Evolutionary conservation across 805 yeast genomes (phyloP), one percentile per base, ranked within the genome.

Genomic region (Babjeviella inositovora): DNA sequence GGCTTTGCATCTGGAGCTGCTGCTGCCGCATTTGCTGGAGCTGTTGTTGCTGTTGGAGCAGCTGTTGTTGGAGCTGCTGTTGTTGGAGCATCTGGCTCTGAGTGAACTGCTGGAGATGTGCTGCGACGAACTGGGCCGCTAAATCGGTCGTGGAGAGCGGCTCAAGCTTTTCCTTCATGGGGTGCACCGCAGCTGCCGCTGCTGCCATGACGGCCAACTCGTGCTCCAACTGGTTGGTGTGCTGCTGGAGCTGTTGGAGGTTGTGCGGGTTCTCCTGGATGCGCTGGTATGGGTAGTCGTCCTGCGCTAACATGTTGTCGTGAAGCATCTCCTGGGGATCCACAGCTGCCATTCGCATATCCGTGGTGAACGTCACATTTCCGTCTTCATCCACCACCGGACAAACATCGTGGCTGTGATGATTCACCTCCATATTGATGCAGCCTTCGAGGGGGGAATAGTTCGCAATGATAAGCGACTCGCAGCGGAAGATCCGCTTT

Each of bases 31-130:
- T 8, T 16, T 16, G 12, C 16, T 10, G 8, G 14, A 17, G 9
- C 6, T 17, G 13, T 23, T 14, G 10, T 8, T 9, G 27, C 14
- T n/a, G 17, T 9, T 3, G 10, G n/a, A 7, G 15, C 13, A 8
- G 27, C 8, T 22, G 21, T 7, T 13, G 27, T 12, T 3, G 25
- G 14, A 8, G 31, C 13, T 5, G 15, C 23, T 8, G 35, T 28
- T 7, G 34, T 32, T 20, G 18, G 8, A 8, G 18, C 9, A 16
- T 16, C 18, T 16, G 18, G 22, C n/a, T 19, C 21, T n/a, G n/a
- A 12, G 9, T n/a, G 9, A 13, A 10, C 10, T 19, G 22, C 14
- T n/a, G 22, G 22, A 19, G 11, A 6, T 10, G 22, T 12, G n/a
- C 5, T 8, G 18, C 18, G 8, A 8, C 9, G 8, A 8, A n/a